phyloP scores from a whole-genome alignment of 257 asterid genomes.

The Prunella vulgaris region DNA sequence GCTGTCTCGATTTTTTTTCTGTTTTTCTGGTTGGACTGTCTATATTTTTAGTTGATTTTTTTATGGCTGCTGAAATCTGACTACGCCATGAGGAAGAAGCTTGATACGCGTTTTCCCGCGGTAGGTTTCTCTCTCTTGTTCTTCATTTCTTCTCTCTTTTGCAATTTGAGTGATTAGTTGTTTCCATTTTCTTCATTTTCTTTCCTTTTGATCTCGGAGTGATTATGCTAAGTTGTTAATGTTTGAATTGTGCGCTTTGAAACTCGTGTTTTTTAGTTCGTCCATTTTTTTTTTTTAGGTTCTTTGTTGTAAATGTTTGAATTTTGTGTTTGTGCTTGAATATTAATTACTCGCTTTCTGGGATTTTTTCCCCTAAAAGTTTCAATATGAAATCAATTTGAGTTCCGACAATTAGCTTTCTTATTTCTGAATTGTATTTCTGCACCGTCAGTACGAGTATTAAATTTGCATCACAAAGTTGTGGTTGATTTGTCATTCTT shows the following conservation, averaged over 20 bases:
- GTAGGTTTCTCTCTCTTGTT: slow-evolving; percentile 29
- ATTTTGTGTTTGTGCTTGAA: background rate
- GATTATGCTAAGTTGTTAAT: background rate
- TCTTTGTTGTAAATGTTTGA: background rate
- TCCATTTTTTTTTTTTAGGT: background rate
- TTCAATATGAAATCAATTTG: background rate
- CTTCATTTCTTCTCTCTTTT: background rate
- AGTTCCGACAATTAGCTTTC: background rate
- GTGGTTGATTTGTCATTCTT: background rate
- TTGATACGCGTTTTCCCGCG: slow-evolving; percentile 66
- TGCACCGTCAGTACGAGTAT: slow-evolving; percentile 1
- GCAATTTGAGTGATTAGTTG: slow-evolving; percentile 1
- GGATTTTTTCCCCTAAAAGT: background rate
- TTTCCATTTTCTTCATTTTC: background rate
- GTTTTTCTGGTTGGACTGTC: background rate
- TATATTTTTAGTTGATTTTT: slow-evolving; percentile 9
- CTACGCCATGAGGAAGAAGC: slow-evolving; percentile 61
- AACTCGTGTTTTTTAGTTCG: background rate
- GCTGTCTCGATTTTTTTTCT: background rate
- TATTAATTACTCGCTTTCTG: background rate
- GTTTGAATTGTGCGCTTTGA: background rate
- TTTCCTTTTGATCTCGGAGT: background rate
- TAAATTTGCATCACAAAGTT: background rate
- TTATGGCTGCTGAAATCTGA: slow-evolving; percentile 26
- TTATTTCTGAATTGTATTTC: background rate